Percentiles rank a stretch among this genome's conserved stretches.
These are phyloP conservation scores for Pisolithus sp. DNA, from an alignment of 768 basidiomycete genomes.

Conservation along the genomic window DNA sequence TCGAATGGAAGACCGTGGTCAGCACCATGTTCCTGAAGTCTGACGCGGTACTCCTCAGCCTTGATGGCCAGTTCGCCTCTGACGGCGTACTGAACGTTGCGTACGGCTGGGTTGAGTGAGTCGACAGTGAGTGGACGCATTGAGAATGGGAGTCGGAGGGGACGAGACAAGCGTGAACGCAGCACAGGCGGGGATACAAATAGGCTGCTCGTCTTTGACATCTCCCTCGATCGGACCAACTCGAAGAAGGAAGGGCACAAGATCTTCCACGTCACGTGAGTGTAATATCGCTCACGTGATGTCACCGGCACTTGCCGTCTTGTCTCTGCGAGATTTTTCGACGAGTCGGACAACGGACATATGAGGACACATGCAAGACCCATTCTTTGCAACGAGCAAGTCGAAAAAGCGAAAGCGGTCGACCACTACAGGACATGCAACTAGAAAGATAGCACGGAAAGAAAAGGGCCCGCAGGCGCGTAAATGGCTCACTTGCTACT, in stretches of 20 bases:
- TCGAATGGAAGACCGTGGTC: constrained; percentile 70
- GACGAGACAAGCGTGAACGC: constrained; percentile 1
- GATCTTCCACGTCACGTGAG: background rate
- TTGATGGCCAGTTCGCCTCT: constrained; percentile 95
- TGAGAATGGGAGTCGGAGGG: background rate
- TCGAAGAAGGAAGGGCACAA: background rate
- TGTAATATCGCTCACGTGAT: constrained; percentile 6
- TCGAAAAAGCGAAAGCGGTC: constrained; percentile 56
- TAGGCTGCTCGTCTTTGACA: background rate
- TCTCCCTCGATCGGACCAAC: background rate
- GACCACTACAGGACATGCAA: constrained; percentile 24
- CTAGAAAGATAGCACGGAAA: constrained; percentile 18
- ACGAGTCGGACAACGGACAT: background rate
- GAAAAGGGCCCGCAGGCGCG: constrained; percentile 5
- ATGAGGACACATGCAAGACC: constrained; percentile 58
- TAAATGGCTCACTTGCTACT: constrained; percentile 11
- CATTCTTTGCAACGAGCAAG: constrained; percentile 59
- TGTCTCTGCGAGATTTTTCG: constrained; percentile 14
- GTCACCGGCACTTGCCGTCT: constrained; percentile 7
- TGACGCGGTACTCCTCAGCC: constrained; percentile 74
- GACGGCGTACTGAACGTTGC: constrained; percentile 92
- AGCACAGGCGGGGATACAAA: constrained; percentile 1
- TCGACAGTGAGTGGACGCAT: constrained; percentile 61
- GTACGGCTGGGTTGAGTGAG: constrained; percentile 76
- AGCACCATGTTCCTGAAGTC: constrained; percentile 46